These are phyloP conservation scores for Starmera quercuum DNA, from an alignment of 805 yeast genomes.

Conservation along the genomic window DNA sequence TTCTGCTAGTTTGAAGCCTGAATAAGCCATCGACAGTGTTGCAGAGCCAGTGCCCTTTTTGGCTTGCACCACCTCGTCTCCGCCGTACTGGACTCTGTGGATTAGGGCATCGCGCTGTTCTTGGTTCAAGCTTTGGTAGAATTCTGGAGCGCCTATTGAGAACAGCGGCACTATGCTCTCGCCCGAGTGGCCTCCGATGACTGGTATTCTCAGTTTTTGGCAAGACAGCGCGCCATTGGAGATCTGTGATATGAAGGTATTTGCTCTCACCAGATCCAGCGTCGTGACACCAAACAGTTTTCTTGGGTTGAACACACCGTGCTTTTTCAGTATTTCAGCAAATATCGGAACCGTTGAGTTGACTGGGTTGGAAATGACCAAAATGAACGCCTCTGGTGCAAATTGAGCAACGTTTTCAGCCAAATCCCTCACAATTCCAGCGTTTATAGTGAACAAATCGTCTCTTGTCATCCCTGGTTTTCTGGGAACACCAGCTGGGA, in stretches of 20 bases:
- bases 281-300: conserved; percentile 81
- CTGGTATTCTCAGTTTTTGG: conserved; percentile 41
- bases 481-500: conserved; percentile 88
- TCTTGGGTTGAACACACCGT: conserved; percentile 69
- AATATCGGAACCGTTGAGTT: conserved; percentile 82
- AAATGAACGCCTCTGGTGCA: conserved; percentile 61
- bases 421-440: conserved; percentile 71
- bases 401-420: conserved; percentile 60
- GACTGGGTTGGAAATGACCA: conserved; percentile 74
- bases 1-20: conserved; percentile 70
- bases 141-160: conserved; percentile 41
- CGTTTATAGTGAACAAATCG: conserved; percentile 78
- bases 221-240: conserved; percentile 9
- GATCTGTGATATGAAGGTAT: conserved; percentile 36
- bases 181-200: conserved; percentile 86
- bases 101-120: conserved; percentile 51
- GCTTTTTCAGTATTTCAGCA: conserved; percentile 66
- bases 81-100: conserved; percentile 79
- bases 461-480: conserved; percentile 88
- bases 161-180: conserved; percentile 73
- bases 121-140: conserved; percentile 36
- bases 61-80: conserved; percentile 84
- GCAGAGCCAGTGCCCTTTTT: conserved; percentile 83
- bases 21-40: conserved; percentile 80
- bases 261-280: conserved; percentile 71